Percentiles rank a stretch among this genome's conserved stretches.
These are phyloP conservation scores for Metarhizium brunneum DNA, from an alignment of 2,329 filamentous ascomycete genomes.

Conservation along the genomic window DNA sequence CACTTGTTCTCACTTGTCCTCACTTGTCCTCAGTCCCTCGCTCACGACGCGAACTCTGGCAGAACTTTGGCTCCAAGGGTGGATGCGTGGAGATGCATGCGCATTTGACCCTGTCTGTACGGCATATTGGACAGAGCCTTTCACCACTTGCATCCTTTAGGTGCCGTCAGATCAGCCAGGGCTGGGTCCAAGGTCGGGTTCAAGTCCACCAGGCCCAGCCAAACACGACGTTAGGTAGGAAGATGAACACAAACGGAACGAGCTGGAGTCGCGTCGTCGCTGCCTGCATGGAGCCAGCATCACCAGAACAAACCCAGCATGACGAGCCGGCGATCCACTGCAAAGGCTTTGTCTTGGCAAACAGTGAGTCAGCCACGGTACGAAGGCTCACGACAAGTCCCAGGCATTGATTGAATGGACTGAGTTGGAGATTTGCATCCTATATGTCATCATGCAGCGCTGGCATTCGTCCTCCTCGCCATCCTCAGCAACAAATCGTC, in stretches of 20 bases:
- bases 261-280: background rate
- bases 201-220: no score
- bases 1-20: no score
- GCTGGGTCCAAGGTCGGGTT: no score
- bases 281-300: background rate
- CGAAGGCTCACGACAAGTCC: background rate
- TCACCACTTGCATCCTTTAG: background rate
- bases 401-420: no score
- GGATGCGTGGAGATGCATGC: background rate
- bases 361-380: background rate
- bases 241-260: background rate
- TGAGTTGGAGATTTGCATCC: no score
- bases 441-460: background rate
- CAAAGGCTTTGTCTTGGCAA: background rate
- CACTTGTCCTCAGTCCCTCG: background rate
- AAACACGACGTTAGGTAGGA: background rate
- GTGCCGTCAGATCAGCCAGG: background rate
- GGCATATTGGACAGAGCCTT: background rate
- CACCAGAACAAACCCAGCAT: background rate
- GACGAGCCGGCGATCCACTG: no score
- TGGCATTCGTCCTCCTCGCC: background rate
- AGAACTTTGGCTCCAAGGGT: background rate
- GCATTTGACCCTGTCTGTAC: background rate
- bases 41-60: background rate
- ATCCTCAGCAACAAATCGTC: background rate